Base-by-base conservation (phyloP, 257 asterid species). In the Petunia secreta region DNA sequence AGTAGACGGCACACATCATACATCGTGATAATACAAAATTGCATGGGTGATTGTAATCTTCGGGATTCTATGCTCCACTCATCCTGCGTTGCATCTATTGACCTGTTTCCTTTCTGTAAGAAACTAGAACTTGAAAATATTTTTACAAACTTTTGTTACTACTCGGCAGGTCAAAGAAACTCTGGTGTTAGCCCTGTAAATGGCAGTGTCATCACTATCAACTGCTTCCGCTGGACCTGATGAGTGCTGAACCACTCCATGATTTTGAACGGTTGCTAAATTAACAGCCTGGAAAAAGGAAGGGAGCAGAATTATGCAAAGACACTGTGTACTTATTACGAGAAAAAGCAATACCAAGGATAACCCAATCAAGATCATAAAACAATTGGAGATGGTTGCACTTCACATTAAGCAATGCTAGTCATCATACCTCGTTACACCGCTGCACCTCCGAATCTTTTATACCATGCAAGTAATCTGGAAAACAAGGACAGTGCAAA, bases 381-480 rank as follows among this genome's bases (percentile, higher is more conserved):
- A n/a, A 4, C 15, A 1, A 16, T 14, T 11, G 71, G 39, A 43
- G 38, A 36, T 4, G 34, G 2, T 5, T n/a, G 62, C 66, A 73
- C 55, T 16, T 10, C 58, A 76, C 80, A 58, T 44, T 76, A 25
- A 0, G n/a, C 62, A n/a, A 8, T 78, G 60, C 55, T 63, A 3
- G 1, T 48, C 43, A 62, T 80, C 87, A 79, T 79, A 92, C 98
- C 97, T 85, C 78, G 25, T 87, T 88, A 82, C 68, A 89, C 83
- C 15, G 87, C 78, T 94, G 99, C 82, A 83, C 53, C 84, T 80
- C 94, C 38, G 84, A 68, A 85, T 93, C 97, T 81, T 89, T 89
- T 75, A 93, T 92, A 48, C 98, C 97, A 44, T 96, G 99, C 94
- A 94, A 87, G 90, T 90, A 96, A 55, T 88, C 99, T 93, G 91